These are phyloP conservation scores for Penstemon barbatus DNA, from an alignment of 257 asterid genomes.

Conservation along the genomic window DNA sequence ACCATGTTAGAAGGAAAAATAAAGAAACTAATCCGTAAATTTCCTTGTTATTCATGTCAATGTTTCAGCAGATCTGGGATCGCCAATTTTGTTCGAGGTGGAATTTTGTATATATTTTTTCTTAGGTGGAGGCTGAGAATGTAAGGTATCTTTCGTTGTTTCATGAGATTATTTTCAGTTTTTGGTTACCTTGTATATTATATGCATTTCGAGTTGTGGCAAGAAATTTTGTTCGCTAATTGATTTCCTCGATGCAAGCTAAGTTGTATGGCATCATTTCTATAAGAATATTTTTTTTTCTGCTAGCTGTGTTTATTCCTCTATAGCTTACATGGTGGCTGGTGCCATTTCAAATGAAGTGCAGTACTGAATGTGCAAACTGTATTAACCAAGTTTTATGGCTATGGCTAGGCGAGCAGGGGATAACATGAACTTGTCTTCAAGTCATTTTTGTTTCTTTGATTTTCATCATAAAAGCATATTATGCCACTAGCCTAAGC, in stretches of 20 bases:
- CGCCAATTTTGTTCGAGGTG: conserved; percentile 25
- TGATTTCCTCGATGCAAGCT: not conserved
- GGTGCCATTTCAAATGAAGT: no score
- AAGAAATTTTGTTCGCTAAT: not conserved
- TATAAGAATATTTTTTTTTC: not conserved
- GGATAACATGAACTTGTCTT: no score
- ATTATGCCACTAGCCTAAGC: no score
- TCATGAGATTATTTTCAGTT: conserved; percentile 14
- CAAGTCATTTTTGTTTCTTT: not conserved
- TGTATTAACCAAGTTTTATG: no score
- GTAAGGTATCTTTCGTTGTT: conserved; percentile 25
- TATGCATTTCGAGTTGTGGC: not conserved
- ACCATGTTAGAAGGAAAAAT: not conserved
- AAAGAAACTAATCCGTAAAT: not conserved
- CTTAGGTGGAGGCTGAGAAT: conserved; percentile 22
- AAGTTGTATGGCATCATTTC: not conserved
- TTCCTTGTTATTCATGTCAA: conserved; percentile 10
- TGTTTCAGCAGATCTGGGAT: conserved; percentile 34
- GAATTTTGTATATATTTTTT: conserved; percentile 36
- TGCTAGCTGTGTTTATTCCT: not conserved
- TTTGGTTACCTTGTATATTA: conserved; percentile 25
- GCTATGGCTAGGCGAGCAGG: no score
- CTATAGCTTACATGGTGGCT: not conserved
- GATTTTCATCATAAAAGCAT: not conserved
- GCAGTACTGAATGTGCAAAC: no score